phyloP scores from a whole-genome alignment of 2,329 filamentous ascomycete species.

The Scopulariopsis brevicaulis region DNA sequence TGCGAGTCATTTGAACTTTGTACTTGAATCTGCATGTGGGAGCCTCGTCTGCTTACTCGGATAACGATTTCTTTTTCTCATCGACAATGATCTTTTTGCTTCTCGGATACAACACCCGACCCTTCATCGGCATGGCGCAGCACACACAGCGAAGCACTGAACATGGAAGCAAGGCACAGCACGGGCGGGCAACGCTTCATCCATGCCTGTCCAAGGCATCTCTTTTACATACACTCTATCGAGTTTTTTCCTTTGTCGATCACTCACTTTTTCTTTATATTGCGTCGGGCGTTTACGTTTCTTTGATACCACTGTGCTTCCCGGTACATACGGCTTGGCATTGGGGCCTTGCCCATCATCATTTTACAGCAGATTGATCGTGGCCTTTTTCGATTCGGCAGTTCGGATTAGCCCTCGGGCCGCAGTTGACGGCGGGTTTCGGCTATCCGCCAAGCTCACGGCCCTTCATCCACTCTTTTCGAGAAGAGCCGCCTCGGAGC shows the following conservation, averaged over 20 bases:
- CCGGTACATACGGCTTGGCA: constrained; percentile 1
- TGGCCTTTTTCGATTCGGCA: background rate
- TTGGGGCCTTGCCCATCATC: background rate
- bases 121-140: background rate
- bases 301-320: constrained; percentile 4
- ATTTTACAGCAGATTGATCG: background rate
- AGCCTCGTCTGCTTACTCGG: background rate
- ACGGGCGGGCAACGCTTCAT: background rate
- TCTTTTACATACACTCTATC: background rate
- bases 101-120: background rate
- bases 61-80: background rate
- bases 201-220: background rate
- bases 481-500: background rate
- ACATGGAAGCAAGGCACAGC: background rate
- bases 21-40: background rate
- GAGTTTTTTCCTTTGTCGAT: constrained; percentile 2
- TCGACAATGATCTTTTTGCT: background rate
- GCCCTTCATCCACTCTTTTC: background rate
- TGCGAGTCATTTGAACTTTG: background rate
- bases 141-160: background rate
- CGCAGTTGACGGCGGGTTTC: background rate
- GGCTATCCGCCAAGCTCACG: background rate
- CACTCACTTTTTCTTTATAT: constrained; percentile 1
- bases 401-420: background rate
- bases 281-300: constrained; percentile 5